These are phyloP conservation scores for Perkinsus olseni DNA, from an alignment of 169 alveolate species.

Conservation along the genomic window DNA sequence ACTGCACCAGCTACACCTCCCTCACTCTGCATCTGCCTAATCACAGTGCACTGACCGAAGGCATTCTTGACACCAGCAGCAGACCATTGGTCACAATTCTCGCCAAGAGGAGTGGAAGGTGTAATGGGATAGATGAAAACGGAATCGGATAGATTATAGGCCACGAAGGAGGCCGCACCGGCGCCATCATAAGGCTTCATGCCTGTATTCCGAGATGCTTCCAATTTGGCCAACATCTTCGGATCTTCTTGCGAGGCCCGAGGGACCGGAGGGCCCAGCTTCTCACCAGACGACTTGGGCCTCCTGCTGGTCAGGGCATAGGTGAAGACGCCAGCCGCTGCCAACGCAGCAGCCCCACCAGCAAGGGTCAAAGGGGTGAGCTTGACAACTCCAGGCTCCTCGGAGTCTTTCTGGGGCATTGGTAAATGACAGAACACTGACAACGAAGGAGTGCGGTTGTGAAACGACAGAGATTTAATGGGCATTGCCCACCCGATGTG, in stretches of 20 bases:
- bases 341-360: neutral
- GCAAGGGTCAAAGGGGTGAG: neutral
- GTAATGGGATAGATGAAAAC: conserved; percentile 51
- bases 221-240: neutral
- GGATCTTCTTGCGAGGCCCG: neutral
- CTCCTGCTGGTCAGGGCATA: neutral
- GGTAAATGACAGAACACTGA: neutral
- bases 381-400: neutral
- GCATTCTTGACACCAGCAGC: conserved; percentile 34
- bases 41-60: conserved; percentile 42
- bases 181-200: conserved; percentile 23
- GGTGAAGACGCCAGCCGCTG: neutral
- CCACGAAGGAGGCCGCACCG: conserved; percentile 46
- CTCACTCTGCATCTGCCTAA: conserved; percentile 51
- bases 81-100: conserved; percentile 47
- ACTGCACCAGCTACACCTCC: conserved; percentile 53
- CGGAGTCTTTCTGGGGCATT: neutral
- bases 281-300: neutral
- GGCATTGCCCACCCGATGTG: too few species aligned
- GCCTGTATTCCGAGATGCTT: neutral
- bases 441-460: too few species aligned
- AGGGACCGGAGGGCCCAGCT: neutral
- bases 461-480: too few species aligned
- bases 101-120: conserved; percentile 44
- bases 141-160: conserved; percentile 44